Conservation (phyloP, 1,284 basidiomycete genomes). For the Serendipita sp. region DNA sequence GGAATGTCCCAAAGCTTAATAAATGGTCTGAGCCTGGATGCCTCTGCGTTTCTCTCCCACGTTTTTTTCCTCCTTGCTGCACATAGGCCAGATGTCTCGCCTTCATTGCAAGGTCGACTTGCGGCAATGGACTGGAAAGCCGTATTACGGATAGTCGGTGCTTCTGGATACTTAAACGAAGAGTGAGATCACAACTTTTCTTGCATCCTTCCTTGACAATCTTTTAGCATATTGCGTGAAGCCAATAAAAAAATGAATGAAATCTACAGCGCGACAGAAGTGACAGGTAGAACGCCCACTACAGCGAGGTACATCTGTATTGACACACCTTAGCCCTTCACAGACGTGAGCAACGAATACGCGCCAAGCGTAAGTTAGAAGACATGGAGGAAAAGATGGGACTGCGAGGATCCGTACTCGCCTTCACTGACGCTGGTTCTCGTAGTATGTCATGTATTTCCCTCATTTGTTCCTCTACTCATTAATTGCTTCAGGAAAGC, state of each 20-base stretch:
- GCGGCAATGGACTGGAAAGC: conserved; percentile 9
- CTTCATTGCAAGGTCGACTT: conserved; percentile 7
- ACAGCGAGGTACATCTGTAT: no score
- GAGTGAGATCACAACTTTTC: not conserved
- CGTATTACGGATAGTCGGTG: not conserved
- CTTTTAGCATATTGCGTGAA: not conserved
- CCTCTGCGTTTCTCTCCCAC: conserved; percentile 3
- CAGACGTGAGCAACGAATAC: not conserved
- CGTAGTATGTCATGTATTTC: no score
- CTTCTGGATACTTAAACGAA: not conserved
- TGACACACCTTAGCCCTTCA: not conserved
- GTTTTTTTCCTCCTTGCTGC: conserved; percentile 5
- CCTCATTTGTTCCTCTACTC: no score
- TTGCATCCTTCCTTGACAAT: not conserved
- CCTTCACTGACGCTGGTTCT: no score
- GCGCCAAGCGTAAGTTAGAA: not conserved
- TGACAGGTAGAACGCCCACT: not conserved
- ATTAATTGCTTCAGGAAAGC: no score
- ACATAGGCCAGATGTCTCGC: conserved; percentile 6
- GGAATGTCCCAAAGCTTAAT: not conserved
- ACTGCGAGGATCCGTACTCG: not conserved
- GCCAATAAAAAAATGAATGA: not conserved
- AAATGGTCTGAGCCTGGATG: conserved; percentile 2
- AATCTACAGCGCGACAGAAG: not conserved
- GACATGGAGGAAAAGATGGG: not conserved